These are phyloP conservation scores for Kluyveromyces starmeri DNA, from an alignment of 805 yeast genomes.

Conservation along the genomic window DNA sequence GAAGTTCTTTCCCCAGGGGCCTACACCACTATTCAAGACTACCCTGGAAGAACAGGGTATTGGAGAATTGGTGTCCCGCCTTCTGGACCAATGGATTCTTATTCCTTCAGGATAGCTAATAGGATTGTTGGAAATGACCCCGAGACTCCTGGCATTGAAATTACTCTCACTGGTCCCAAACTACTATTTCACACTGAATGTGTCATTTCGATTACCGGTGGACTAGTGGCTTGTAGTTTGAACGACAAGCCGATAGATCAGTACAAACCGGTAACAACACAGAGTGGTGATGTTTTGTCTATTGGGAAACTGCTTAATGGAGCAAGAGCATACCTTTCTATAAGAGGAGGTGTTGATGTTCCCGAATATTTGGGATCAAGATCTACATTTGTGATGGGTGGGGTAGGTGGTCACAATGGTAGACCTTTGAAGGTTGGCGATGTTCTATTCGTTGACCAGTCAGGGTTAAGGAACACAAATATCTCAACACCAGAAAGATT, in stretches of 20 bases:
- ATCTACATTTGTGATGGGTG: conserved; percentile 89
- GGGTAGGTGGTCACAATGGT: conserved; percentile 92
- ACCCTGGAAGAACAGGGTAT: conserved; percentile 77
- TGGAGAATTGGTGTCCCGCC: conserved; percentile 86
- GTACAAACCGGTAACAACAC: conserved; percentile 66
- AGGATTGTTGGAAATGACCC: conserved; percentile 80
- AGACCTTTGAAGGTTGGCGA: conserved; percentile 88
- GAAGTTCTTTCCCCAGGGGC: conserved; percentile 88
- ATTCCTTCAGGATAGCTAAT: conserved; percentile 83
- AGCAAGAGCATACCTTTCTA: conserved; percentile 82
- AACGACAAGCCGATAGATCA: conserved; percentile 49
- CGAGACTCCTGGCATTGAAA: conserved; percentile 81
- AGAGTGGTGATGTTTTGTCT: conserved; percentile 67
- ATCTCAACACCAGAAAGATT: conserved; percentile 64
- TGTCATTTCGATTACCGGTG: conserved; percentile 82
- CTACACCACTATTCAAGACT: conserved; percentile 93
- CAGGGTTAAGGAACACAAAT: conserved; percentile 55
- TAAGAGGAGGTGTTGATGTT: conserved; percentile 90
- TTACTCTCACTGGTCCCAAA: conserved; percentile 82
- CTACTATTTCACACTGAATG: conserved; percentile 75
- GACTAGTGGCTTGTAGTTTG: conserved; percentile 55
- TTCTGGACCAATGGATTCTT: conserved; percentile 96
- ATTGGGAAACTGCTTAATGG: conserved; percentile 78
- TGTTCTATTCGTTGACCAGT: conserved; percentile 77
- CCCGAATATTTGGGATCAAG: conserved; percentile 93